Evolutionary conservation across 2,329 filamentous ascomycete species (phyloP).

Genomic region (Beauveria sp.): DNA sequence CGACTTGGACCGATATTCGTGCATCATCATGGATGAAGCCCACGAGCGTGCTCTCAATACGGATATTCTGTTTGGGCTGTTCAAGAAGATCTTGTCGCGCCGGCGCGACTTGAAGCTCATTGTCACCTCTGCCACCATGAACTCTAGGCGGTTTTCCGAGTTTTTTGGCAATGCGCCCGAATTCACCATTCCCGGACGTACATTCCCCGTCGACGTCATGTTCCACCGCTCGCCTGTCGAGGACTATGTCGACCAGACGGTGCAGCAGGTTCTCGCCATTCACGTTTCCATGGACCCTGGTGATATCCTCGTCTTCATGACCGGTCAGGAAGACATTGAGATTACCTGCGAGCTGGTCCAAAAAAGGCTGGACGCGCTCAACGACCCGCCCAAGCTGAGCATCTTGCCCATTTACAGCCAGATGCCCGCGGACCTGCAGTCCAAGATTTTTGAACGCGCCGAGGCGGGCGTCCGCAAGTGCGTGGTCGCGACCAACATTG

Average conservation of each 20-base stretch:
- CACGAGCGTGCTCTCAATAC: slow-evolving; percentile 96
- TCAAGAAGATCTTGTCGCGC: slow-evolving; percentile 91
- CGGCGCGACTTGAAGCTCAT: slow-evolving; percentile 91
- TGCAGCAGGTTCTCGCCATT: slow-evolving; percentile 91
- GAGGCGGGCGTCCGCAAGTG: slow-evolving; percentile 89
- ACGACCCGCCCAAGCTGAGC: slow-evolving; percentile 88
- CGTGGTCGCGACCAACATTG: slow-evolving; percentile 97
- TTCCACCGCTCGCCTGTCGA: slow-evolving; percentile 92
- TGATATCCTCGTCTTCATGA: slow-evolving; percentile 99
- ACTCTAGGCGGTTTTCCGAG: slow-evolving; percentile 87
- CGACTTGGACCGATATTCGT: slow-evolving; percentile 92
- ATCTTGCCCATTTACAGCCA: slow-evolving; percentile 98
- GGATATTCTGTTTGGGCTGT: slow-evolving; percentile 92
- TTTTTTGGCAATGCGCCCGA: slow-evolving; percentile 96
- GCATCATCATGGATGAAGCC: slow-evolving; percentile 99
- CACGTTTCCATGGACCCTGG: slow-evolving; percentile 90
- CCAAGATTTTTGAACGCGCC: slow-evolving; percentile 94
- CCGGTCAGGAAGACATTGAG: slow-evolving; percentile 97
- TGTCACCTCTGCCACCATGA: slow-evolving; percentile 98
- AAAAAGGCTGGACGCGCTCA: slow-evolving; percentile 78
- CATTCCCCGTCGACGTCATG: slow-evolving; percentile 94
- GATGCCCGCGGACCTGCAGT: slow-evolving; percentile 96
- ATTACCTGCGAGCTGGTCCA: slow-evolving; percentile 89
- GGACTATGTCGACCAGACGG: slow-evolving; percentile 94
- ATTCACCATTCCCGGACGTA: slow-evolving; percentile 91